These are phyloP conservation scores for Cladosporium sp. DNA, from an alignment of 2,329 filamentous ascomycete species.

Conservation along the genomic window DNA sequence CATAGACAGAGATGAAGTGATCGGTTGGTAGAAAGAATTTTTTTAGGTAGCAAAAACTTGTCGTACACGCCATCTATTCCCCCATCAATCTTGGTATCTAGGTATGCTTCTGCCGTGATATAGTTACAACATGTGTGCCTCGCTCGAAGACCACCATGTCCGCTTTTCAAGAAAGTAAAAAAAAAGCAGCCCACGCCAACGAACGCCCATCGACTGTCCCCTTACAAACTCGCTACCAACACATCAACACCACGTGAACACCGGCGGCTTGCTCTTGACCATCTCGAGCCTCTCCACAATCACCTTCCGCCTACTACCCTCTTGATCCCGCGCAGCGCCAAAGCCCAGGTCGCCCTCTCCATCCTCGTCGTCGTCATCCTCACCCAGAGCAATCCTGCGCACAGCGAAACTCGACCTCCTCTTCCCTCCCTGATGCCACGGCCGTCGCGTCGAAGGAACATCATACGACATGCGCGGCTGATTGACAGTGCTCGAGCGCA, in stretches of 20 bases:
- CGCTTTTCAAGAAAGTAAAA: background rate
- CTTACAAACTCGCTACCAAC: background rate
- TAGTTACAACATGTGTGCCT: background rate
- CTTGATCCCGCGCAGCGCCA: constrained; percentile 89
- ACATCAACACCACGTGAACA: constrained; percentile 90
- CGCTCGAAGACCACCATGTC: background rate
- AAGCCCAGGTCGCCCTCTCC: constrained; percentile 92
- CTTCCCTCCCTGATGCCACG: constrained; percentile 12
- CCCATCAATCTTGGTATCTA: constrained; percentile 11
- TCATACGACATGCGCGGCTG: constrained; percentile 20
- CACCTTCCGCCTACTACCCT: constrained; percentile 86
- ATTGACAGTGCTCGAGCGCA: constrained; percentile 4
- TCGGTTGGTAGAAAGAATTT: too few species aligned
- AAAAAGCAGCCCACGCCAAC: background rate
- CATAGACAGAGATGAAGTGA: too few species aligned
- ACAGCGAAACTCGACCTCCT: constrained; percentile 14
- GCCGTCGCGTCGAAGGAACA: background rate
- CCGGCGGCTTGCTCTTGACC: constrained; percentile 91
- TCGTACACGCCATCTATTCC: constrained; percentile 9
- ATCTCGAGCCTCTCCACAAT: constrained; percentile 96
- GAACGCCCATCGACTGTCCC: background rate
- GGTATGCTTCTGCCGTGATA: constrained; percentile 9
- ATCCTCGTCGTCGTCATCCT: constrained; percentile 69
- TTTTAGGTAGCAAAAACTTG: too few species aligned
- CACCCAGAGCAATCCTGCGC: constrained; percentile 26